Percentiles rank a stretch among this genome's conserved stretches.
Conservation (phyloP, 2,329 filamentous ascomycete genomes). For the Penicillium vulpinum region DNA sequence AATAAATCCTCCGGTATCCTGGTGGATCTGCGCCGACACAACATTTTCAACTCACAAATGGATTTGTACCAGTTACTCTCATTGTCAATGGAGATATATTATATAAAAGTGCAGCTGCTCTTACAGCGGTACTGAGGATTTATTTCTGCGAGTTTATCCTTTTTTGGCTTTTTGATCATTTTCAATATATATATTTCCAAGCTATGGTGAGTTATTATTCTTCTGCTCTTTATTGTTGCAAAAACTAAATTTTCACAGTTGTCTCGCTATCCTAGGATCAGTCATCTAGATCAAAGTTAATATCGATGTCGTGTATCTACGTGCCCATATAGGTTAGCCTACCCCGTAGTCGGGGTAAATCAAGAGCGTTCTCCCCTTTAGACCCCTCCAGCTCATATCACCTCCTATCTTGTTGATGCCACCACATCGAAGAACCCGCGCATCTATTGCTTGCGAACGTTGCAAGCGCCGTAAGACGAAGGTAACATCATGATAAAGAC, state of each 20-base stretch:
- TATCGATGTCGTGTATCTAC: neutral
- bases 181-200: neutral
- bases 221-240: neutral
- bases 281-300: neutral
- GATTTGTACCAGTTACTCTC: neutral
- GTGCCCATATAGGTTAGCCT: neutral
- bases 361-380: neutral
- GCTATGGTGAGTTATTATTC: neutral
- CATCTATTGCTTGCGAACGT: neutral
- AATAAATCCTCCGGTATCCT: too few species aligned
- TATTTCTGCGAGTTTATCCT: neutral
- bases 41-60: too few species aligned
- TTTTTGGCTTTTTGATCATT: neutral
- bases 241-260: neutral
- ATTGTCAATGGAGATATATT: neutral
- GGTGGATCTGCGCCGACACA: too few species aligned
- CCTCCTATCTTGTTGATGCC: neutral
- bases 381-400: neutral
- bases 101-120: too few species aligned
- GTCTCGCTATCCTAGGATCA: neutral
- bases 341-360: neutral
- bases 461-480: neutral
- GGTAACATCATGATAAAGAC: neutral
- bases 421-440: neutral
- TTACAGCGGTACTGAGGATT: too few species aligned